These are phyloP conservation scores for Beta corolliflora DNA, from an alignment of 179 eudicot species.

Conservation along the genomic window DNA sequence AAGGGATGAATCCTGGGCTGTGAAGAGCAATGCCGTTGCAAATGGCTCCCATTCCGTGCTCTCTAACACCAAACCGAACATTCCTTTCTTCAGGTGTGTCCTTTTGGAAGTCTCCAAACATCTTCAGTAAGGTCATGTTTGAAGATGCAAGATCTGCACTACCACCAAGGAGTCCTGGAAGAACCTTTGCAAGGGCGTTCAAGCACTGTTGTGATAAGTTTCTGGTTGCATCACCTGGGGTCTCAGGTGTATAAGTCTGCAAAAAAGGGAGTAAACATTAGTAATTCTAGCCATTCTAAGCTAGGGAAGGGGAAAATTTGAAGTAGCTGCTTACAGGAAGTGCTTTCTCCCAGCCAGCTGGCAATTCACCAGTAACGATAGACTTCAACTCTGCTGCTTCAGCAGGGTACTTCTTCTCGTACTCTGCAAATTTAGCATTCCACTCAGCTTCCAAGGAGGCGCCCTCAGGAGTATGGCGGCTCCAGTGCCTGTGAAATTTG, in stretches of 20 bases:
- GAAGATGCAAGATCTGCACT: conserved; percentile 71
- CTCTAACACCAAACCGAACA: conserved; percentile 60
- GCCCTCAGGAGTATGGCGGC: conserved; percentile 86
- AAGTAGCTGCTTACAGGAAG: conserved; percentile 47
- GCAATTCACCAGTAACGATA: conserved; percentile 46
- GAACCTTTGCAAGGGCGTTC: conserved; percentile 51
- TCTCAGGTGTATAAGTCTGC: conserved; percentile 55
- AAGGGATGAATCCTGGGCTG: conserved; percentile 56
- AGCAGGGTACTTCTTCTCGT: conserved; percentile 67
- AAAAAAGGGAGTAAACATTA: background rate
- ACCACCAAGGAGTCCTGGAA: conserved; percentile 67
- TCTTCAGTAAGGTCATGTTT: conserved; percentile 55
- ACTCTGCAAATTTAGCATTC: conserved; percentile 88
- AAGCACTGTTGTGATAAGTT: conserved; percentile 53
- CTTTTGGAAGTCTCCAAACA: conserved; percentile 56
- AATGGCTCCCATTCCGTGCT: conserved; percentile 69
- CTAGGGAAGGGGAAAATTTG: background rate
- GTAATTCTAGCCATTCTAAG: background rate
- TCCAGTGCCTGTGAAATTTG: conserved; percentile 75
- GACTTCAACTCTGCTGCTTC: conserved; percentile 53
- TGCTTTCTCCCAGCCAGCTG: conserved; percentile 57
- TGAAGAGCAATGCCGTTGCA: conserved; percentile 63
- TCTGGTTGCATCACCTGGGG: conserved; percentile 62
- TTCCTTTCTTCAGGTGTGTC: conserved; percentile 59
- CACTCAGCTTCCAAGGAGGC: conserved; percentile 92